Base-by-base conservation (phyloP, 2,329 filamentous ascomycete species). In the Microdochium bolleyi region DNA sequence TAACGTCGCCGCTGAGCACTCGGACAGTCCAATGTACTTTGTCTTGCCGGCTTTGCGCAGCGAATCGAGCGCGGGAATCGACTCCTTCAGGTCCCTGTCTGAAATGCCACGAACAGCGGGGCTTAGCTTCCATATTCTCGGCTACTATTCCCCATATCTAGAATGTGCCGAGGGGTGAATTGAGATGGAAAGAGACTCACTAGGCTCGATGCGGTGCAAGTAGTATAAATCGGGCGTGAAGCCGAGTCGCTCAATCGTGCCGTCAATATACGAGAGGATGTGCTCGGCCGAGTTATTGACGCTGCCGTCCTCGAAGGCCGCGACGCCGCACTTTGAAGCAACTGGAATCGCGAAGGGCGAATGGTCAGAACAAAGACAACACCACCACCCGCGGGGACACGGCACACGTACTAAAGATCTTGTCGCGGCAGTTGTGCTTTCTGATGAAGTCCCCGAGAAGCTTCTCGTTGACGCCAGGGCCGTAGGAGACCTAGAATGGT, bases 371-470 rank as follows among this genome's bases (percentile, higher is more conserved):
- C n/a, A 30, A 30, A 38, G 34, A 14, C 7, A 38, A 38, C n/a
- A 38, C n/a, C 34, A 14, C 4, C n/a, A 14, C 7, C 13, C 3
- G n/a, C 13, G 13, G 34, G 14, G 34, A 16, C 16, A 16, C n/a
- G 11, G 13, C 13, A 38, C n/a, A 19, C 34, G 50, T 53, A 74
- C 72, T 61, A 55, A 77, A 77, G 19, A 77, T 46, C 55, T 76
- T 76, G 51, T 77, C 73, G 1, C 75, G 71, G 9, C 73, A 63
- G 49, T 77, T 73, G 60, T 78, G 73, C 57, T 77, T 78, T 24
- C 69, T 61, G 55, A 77, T 75, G 54, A 77, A 78, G 32, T 76
- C 72, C 3, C 75, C 75, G 0, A 78, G 61, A 0, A 78, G 67
- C 60, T 74, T 76, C 52, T 78, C 75, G 50, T 78, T 77, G 11